These are phyloP conservation scores for Tetrastigma voinierianum DNA, from an alignment of 164 flowering plant species.

Conservation along the genomic window DNA sequence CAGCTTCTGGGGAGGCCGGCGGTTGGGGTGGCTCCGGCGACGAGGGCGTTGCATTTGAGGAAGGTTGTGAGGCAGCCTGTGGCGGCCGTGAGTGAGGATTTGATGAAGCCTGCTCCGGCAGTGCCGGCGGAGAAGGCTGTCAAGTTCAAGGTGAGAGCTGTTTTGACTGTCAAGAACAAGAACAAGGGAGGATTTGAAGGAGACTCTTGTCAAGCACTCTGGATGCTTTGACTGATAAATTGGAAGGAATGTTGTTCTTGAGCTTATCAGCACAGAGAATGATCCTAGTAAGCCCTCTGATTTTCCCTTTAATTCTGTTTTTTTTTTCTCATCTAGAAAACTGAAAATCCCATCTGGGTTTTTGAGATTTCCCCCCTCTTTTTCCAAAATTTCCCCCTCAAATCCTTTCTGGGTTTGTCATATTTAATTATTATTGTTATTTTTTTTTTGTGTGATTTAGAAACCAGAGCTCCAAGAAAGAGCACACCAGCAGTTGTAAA, in stretches of 20 bases:
- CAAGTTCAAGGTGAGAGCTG: slow-evolving; percentile 77
- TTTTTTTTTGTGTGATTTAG: slow-evolving; percentile 34
- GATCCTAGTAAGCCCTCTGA: slow-evolving; percentile 69
- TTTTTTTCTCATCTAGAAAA: neutral
- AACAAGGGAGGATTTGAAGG: slow-evolving; percentile 78
- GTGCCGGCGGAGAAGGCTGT: slow-evolving; percentile 42
- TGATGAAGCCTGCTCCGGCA: slow-evolving; percentile 32
- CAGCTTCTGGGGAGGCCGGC: slow-evolving; percentile 25
- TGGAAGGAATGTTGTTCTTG: slow-evolving; percentile 74
- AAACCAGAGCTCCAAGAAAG: slow-evolving; percentile 57
- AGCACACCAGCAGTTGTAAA: slow-evolving; percentile 61
- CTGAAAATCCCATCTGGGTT: too few relatives aligned
- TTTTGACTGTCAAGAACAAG: slow-evolving; percentile 80
- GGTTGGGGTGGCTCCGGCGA: slow-evolving; percentile 13
- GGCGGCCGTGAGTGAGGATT: slow-evolving; percentile 72
- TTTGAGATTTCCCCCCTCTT: too few relatives aligned
- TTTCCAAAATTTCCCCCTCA: too few relatives aligned
- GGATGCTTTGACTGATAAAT: slow-evolving; percentile 77
- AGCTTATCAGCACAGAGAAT: slow-evolving; percentile 72
- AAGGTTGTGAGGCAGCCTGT: slow-evolving; percentile 24
- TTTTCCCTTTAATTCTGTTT: neutral
- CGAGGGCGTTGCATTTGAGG: slow-evolving; percentile 18
- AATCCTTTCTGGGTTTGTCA: neutral
- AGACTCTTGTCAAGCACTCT: slow-evolving; percentile 58
- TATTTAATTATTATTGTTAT: too few relatives aligned